Base-by-base conservation (phyloP, 495 filamentous ascomycete species). In the Penicillium simplicissimum region DNA sequence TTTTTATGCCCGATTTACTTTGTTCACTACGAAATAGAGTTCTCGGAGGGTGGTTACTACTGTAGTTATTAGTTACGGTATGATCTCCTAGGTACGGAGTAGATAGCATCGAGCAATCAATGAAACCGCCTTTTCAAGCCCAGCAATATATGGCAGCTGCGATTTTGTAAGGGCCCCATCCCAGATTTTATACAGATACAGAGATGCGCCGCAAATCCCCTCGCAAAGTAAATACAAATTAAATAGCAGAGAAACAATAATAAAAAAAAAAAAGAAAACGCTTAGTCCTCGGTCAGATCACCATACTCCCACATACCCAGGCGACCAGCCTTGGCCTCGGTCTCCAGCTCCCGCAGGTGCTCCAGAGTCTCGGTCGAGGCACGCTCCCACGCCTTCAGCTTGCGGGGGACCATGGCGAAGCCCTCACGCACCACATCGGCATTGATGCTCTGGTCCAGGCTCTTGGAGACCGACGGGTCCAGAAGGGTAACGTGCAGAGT, bases 251-350 rank as follows among this genome's bases (percentile, higher is more conserved):
- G 6, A 31, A n/a, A n/a, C n/a, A n/a, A n/a, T n/a, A n/a, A n/a
- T n/a, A n/a, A 31, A 31, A 7, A 31, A 31, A 31, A 31, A 15
- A 51, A 55, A 69, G 23, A 25, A 34, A 38, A 1, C 33, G 10
- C 15, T 48, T 87, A 91, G 74, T 96, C 93, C 78, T 94, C 92
- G 15, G 89, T 93, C 72, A 96, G 79, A 76, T 98, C 96, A 59
- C 96, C 96, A 78, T 98, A 98, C 81, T 98, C 93, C 93, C 93
- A 98, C 81, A 97, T 94, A 47, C 96, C 96, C 56, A 85, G 81
- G 58, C 90, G 84, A 61, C 85, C 85, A 9, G 81, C 73, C 82
- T 91, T 95, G 4, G 96, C 95, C 75, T 87, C 81, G 15, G 82
- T 76, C 78, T 96, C 87, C 58, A 84, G 84, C 67, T 83, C 81